Conservation (phyloP, 2,329 filamentous ascomycete genomes). For the Ophiocordyceps camponoti-floridani region DNA sequence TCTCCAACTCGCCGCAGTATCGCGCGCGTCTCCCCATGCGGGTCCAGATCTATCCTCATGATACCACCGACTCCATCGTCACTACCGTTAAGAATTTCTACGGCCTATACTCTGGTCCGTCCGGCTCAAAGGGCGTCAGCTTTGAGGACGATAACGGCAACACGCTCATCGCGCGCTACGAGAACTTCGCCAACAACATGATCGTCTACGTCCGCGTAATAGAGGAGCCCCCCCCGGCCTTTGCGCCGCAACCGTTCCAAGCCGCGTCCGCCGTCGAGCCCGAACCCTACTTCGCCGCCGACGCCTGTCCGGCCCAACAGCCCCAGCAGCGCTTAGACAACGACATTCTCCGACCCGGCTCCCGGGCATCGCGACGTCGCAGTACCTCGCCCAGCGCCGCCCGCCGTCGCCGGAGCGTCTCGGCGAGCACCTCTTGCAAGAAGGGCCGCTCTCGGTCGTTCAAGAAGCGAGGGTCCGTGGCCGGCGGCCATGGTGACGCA, state of each 20-base stretch:
- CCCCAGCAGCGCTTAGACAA: slow-evolving; percentile 33
- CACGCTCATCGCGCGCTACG: slow-evolving; percentile 85
- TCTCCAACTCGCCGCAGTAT: slow-evolving; percentile 47
- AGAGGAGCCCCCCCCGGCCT: slow-evolving; percentile 31
- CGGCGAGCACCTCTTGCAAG: slow-evolving; percentile 42
- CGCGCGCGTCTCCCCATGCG: slow-evolving; percentile 66
- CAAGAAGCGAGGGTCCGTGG: slow-evolving; percentile 42
- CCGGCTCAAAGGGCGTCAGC: slow-evolving; percentile 63
- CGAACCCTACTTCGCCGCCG: slow-evolving; percentile 25
- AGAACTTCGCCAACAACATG: slow-evolving; percentile 89
- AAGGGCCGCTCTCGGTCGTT: slow-evolving; percentile 51
- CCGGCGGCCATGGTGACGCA: slow-evolving; percentile 35
- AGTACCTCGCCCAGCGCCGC: slow-evolving; percentile 58
- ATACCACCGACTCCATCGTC: slow-evolving; percentile 94
- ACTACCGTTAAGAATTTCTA: slow-evolving; percentile 99
- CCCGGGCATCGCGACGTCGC: slow-evolving; percentile 54
- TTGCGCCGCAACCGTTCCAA: slow-evolving; percentile 30
- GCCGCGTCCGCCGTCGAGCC: too few relatives aligned
- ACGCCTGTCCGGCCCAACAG: slow-evolving; percentile 33
- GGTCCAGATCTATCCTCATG: slow-evolving; percentile 84
- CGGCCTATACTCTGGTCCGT: slow-evolving; percentile 66
- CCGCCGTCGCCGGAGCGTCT: slow-evolving; percentile 60
- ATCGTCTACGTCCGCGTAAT: slow-evolving; percentile 82
- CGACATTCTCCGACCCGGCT: slow-evolving; percentile 48
- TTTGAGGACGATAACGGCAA: slow-evolving; percentile 85